Evolutionary conservation across 1,139 yeast genomes (phyloP), one percentile per base, ranked within the genome.

Genomic region (Ashbya aceris): DNA sequence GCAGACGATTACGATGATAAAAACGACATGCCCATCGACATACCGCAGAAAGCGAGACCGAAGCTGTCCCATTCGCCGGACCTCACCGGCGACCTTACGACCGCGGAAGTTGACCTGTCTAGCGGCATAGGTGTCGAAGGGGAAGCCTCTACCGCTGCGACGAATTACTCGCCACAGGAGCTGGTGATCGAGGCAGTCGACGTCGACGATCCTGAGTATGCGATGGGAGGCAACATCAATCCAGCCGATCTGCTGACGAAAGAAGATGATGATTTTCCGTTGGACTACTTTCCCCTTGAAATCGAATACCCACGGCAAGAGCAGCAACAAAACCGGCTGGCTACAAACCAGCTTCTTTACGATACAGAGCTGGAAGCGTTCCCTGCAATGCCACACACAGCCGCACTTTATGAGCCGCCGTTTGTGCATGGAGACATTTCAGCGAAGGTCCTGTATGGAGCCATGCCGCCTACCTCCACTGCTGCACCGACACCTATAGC

Each of bases 261-360:
- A n/a, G 62, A 68, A 37, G 80, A 74, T 44, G 82, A 77, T 49
- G 86, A 79, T 53, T 79, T 80, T 60, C 86, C 87, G 2, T 61
- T 80, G 44, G 87, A 80, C 52, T 80, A 78, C 54, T 73, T 80
- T 52, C 69, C 71, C 10, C 62, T 61, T 23, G 64, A 61, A 27
- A 58, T 59, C 9, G 63, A 58, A 43, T 56, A 61, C 48, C 53
- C 53, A 3, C 49, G 43, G 7, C 46, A 40, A 14, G 52, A 55
- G 8, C 46, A 60, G 28, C 58, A 56, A 39, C 54, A 57, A 3
- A 40, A 49, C 3, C 46, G 48, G 2, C 54, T 57, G 31, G 3
- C 23, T 17, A 44, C 50, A 23, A 51, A 53, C 20, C 53, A 58
- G 8, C 23, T 42, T 11, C 43, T 43, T 23, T 40, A 38, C 13